Evolutionary conservation across 352 stramenopile genomes (phyloP).

Genomic region (Phytopythium ostracodes): DNA sequence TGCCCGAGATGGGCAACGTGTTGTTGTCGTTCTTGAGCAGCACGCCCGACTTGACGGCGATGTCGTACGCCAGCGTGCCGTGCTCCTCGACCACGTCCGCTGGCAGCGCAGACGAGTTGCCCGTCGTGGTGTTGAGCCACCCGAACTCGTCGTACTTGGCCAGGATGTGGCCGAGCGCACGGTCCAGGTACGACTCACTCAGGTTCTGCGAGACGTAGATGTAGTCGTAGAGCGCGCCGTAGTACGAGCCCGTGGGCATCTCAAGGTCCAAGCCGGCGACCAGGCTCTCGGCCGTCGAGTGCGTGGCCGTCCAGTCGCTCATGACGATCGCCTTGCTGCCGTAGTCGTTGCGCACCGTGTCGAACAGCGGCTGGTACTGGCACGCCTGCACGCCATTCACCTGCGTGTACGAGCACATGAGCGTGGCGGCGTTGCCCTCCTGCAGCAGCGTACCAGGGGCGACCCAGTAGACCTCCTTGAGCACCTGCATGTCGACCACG

Average conservation of each 20-base stretch:
- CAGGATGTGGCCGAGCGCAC: conserved; percentile 23
- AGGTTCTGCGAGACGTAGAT: conserved; percentile 29
- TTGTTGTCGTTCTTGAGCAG: conserved; percentile 27
- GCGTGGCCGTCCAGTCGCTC: conserved; percentile 25
- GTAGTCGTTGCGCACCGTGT: conserved; percentile 28
- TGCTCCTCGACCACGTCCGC: conserved; percentile 20
- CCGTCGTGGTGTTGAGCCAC: conserved; percentile 20
- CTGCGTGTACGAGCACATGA: conserved; percentile 32
- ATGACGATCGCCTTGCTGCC: conserved; percentile 27
- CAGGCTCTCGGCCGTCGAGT: conserved; percentile 24
- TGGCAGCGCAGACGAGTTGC: conserved; percentile 17
- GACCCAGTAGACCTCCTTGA: conserved; percentile 27
- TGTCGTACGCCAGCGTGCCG: conserved; percentile 25
- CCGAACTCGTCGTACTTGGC: conserved; percentile 31
- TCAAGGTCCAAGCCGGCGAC: conserved; percentile 28
- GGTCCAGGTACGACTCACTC: conserved; percentile 30
- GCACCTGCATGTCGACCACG: conserved; percentile 22
- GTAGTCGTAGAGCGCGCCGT: conserved; percentile 29
- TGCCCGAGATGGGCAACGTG: conserved; percentile 16
- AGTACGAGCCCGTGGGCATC: conserved; percentile 27
- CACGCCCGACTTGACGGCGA: conserved; percentile 27
- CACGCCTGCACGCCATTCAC: conserved; percentile 25
- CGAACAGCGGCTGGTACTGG: conserved; percentile 25
- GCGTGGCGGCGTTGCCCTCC: conserved; percentile 24
- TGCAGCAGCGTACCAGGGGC: conserved; percentile 21